Evolutionary conservation across 805 yeast genomes (phyloP).

Genomic region (Maudiozyma saulgeensis): DNA sequence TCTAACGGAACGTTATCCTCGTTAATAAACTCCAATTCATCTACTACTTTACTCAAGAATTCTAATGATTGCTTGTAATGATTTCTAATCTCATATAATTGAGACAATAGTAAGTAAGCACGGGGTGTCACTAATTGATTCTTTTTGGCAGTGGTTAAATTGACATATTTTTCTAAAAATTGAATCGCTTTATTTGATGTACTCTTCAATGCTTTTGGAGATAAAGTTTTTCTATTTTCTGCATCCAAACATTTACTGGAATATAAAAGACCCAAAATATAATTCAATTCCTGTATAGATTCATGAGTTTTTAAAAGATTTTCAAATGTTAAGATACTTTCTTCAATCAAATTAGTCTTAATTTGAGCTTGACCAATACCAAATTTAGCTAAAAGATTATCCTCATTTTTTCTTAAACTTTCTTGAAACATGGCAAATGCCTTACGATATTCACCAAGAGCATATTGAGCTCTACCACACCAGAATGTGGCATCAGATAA

Average conservation of each 20-base stretch:
- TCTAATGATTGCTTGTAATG: conserved; percentile 53
- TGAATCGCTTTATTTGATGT: conserved; percentile 45
- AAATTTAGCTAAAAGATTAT: conserved; percentile 58
- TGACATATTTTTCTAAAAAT: conserved; percentile 60
- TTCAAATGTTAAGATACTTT: conserved; percentile 81
- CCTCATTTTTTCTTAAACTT: conserved; percentile 55
- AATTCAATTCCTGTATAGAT: conserved; percentile 63
- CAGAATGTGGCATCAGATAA: conserved; percentile 65
- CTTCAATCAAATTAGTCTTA: conserved; percentile 63
- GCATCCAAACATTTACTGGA: conserved; percentile 36
- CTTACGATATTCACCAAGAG: conserved; percentile 47
- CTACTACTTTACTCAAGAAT: conserved; percentile 52
- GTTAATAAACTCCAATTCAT: conserved; percentile 32
- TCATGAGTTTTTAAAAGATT: conserved; percentile 55
- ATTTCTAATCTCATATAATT: conserved; percentile 58
- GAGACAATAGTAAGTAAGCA: conserved; percentile 62
- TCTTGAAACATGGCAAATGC: conserved; percentile 68
- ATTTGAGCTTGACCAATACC: conserved; percentile 84
- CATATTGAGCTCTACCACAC: conserved; percentile 73
- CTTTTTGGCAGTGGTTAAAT: conserved; percentile 43
- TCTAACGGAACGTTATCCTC: conserved; percentile 39
- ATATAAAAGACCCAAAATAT: conserved; percentile 67
- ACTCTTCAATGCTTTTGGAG: conserved; percentile 11
- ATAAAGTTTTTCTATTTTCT: conserved; percentile 11
- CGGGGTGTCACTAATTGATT: conserved; percentile 52